Percentiles rank a stretch among this genome's conserved stretches.
phyloP scores from a whole-genome alignment of 1,139 yeast genomes.

The Barnettozyma hawaiiensis region DNA sequence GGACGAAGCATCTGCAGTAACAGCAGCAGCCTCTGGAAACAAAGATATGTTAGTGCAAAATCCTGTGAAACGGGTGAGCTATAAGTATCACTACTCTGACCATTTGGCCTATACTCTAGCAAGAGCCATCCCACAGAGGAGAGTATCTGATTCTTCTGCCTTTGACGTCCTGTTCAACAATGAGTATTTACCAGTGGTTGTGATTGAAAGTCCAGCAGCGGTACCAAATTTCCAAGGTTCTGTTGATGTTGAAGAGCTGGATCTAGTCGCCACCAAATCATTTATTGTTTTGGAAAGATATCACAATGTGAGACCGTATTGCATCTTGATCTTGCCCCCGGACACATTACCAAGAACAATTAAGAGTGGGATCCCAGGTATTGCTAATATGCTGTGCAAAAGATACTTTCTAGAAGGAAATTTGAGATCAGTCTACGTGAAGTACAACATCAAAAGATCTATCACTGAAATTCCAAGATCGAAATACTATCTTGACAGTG shows the following conservation, averaged over 20 bases:
- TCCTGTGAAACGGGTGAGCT: slow-evolving; percentile 18
- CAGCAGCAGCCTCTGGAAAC: slow-evolving; percentile 18
- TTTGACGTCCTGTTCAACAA: slow-evolving; percentile 83
- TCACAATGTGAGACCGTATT: slow-evolving; percentile 74
- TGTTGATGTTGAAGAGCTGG: slow-evolving; percentile 53
- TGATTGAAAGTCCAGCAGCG: slow-evolving; percentile 80
- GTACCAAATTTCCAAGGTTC: slow-evolving; percentile 30
- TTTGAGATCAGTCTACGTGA: slow-evolving; percentile 71
- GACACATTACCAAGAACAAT: slow-evolving; percentile 79
- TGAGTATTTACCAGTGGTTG: slow-evolving; percentile 80
- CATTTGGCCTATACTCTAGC: slow-evolving; percentile 70
- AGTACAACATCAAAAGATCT: slow-evolving; percentile 67
- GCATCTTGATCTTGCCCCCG: slow-evolving; percentile 76
- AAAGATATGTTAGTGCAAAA: neutral
- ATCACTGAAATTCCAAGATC: slow-evolving; percentile 71
- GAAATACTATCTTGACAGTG: slow-evolving; percentile 73
- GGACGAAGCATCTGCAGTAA: too few species aligned
- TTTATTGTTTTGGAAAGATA: slow-evolving; percentile 62
- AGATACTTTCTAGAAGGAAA: slow-evolving; percentile 73
- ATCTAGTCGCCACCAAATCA: slow-evolving; percentile 70
- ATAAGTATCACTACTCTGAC: slow-evolving; percentile 75
- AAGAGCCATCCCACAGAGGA: slow-evolving; percentile 57
- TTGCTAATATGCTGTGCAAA: slow-evolving; percentile 90
- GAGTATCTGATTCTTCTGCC: slow-evolving; percentile 84
- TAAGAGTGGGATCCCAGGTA: slow-evolving; percentile 81